Base-by-base conservation (phyloP, 177 flowering plant species). In the Telopea speciosissima region DNA sequence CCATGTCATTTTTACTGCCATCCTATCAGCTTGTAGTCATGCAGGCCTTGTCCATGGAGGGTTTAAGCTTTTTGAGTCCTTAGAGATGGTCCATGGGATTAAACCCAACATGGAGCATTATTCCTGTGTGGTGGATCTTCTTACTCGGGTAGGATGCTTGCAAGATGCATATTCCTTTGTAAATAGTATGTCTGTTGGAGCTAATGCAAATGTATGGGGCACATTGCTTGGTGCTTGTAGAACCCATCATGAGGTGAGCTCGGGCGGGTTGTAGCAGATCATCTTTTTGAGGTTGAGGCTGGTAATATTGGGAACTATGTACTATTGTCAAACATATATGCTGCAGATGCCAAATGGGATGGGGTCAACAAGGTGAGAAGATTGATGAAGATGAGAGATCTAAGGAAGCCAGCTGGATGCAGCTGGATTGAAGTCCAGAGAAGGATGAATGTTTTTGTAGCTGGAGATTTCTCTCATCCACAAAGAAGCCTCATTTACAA, bases 31-130 rank as follows among this genome's bases (percentile, higher is more conserved):
- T 52, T 93, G 97, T 66, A 83, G 90, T 73, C 97, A 89, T 84
- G 73, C 88, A 28, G 93, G 98, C 66, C 90, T 88, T 19, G 67
- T 87, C 7, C 76, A 88, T 44, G 88, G 88, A 76, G 97, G 97
- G n/a, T 74, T 81, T 79, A 65, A 75, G 52, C 81, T 87, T 62
- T 93, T 91, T 75, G 60, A 80, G 45, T 85, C 92, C 22, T 82
- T 89, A 61, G 79, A 81, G 45, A 75, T 79, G 70, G 72, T 81
- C 54, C 76, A 87, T 68, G 83, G 83, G 23, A 80, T 93, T 61
- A 81, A 84, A 76, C 97, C 96, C 23, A 88, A 87, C 61, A 84
- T 85, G 86, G 97, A 93, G 74, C 96, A 93, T 42, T 88, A 90
- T 77, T 79, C 91, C 16, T 91, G 94, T 76, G 79, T 85, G 68